A percentile compares a stretch with the other conserved stretches of the same genome.
Conservation (phyloP, 352 stramenopile genomes). For the Phytophthora pisi region DNA sequence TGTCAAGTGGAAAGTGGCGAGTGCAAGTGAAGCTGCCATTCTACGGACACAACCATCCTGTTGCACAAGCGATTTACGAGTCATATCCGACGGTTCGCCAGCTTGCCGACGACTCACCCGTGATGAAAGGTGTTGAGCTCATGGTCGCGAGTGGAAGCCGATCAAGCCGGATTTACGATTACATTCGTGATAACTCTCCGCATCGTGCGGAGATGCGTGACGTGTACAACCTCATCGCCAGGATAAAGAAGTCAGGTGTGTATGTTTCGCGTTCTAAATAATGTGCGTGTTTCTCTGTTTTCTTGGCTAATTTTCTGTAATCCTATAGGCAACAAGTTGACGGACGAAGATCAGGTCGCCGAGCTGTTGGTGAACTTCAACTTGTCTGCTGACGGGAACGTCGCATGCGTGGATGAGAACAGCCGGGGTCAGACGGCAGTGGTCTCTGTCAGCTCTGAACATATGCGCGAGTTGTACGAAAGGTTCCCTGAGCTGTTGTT, state of each 20-base stretch:
- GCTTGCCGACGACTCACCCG: neutral
- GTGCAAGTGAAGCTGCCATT: neutral
- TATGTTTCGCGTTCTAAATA: neutral
- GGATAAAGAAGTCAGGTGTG: conserved; percentile 15
- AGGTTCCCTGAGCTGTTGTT: conserved; percentile 12
- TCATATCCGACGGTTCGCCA: conserved; percentile 1
- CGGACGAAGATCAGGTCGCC: conserved; percentile 15
- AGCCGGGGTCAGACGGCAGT: neutral
- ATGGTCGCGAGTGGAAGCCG: conserved; percentile 11
- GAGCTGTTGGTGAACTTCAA: conserved; percentile 13
- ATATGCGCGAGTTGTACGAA: conserved; percentile 8
- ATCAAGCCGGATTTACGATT: conserved; percentile 31
- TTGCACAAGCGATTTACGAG: neutral
- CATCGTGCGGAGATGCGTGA: conserved; percentile 3
- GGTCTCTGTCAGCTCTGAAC: conserved; percentile 3
- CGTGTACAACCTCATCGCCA: conserved; percentile 13
- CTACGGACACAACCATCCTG: conserved; percentile 9
- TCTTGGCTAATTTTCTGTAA: neutral
- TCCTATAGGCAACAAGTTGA: neutral
- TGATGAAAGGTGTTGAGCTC: conserved; percentile 8
- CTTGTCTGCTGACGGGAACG: neutral
- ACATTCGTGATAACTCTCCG: neutral
- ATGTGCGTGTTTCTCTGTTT: neutral
- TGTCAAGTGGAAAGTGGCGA: neutral
- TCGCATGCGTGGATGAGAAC: conserved; percentile 4